Conservation (phyloP, 2,329 filamentous ascomycete species). For the Monosporascus ibericus region DNA sequence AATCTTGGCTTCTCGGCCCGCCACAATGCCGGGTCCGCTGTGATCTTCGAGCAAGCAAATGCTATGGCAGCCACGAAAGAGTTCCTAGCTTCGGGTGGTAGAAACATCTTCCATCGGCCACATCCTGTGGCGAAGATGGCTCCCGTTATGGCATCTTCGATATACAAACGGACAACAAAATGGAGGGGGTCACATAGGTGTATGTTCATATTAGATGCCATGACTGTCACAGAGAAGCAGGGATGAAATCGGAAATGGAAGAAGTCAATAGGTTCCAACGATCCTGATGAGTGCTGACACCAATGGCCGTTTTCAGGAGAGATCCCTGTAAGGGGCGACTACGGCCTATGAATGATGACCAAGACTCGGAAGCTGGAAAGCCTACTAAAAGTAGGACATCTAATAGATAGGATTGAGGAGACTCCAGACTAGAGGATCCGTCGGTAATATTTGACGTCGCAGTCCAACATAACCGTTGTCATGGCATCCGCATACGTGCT, state of each 20-base stretch:
- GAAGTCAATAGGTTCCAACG: too few species aligned
- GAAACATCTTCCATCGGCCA: slow-evolving; percentile 1
- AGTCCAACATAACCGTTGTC: neutral
- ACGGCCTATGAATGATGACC: too few species aligned
- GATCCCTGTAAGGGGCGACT: too few species aligned
- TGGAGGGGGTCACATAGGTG: slow-evolving; percentile 1
- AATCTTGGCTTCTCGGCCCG: slow-evolving; percentile 1
- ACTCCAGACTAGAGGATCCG: neutral
- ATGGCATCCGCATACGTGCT: neutral
- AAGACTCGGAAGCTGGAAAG: too few species aligned
- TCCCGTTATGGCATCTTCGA: neutral
- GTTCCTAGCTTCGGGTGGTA: neutral
- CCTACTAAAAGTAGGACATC: too few species aligned
- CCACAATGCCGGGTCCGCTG: slow-evolving; percentile 1
- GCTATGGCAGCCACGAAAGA: too few species aligned
- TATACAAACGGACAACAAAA: slow-evolving; percentile 1
- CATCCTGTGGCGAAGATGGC: slow-evolving; percentile 3
- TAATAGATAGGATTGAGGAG: too few species aligned
- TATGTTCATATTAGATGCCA: too few species aligned
- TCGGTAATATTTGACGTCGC: neutral
- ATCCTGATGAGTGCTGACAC: too few species aligned
- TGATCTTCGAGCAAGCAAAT: neutral
- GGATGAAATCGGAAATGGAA: too few species aligned
- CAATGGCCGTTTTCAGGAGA: too few species aligned
- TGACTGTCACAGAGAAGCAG: too few species aligned